phyloP scores from a whole-genome alignment of 495 filamentous ascomycete genomes.

The Cetradonia linearis region DNA sequence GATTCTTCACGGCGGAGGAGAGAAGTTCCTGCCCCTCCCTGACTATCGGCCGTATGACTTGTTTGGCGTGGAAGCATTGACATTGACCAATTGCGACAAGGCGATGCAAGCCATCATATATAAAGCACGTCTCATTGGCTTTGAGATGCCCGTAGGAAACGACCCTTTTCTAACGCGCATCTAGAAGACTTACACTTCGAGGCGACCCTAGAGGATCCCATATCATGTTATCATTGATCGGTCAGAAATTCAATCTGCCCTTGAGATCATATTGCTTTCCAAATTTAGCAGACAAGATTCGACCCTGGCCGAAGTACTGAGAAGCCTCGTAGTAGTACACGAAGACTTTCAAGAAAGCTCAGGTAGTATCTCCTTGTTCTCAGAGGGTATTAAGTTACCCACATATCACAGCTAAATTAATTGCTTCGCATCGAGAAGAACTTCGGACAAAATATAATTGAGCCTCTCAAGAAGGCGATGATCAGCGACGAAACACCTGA shows the following conservation, averaged over 20 bases:
- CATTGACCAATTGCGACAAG: background rate
- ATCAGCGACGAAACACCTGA: background rate
- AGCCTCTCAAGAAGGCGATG: background rate
- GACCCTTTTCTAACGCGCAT: background rate
- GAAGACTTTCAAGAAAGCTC: background rate
- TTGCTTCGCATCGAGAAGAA: background rate
- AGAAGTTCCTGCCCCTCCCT: too few relatives aligned
- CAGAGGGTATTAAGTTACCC: background rate
- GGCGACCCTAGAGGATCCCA: background rate
- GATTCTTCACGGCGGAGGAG: too few relatives aligned
- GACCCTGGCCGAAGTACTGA: background rate
- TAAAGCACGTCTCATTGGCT: background rate
- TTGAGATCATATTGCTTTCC: too few relatives aligned
- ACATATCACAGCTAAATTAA: background rate
- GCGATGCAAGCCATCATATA: background rate
- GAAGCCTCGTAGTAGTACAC: background rate
- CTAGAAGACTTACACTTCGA: background rate
- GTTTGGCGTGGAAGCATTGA: too few relatives aligned
- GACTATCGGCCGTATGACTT: too few relatives aligned
- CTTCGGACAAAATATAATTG: background rate
- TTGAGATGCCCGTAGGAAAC: background rate
- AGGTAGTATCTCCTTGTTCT: background rate
- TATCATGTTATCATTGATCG: background rate
- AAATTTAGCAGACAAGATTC: too few relatives aligned
- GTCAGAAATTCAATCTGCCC: background rate